Evolutionary conservation across 306 rosid genomes (phyloP).

Genomic region (Morella rubra): DNA sequence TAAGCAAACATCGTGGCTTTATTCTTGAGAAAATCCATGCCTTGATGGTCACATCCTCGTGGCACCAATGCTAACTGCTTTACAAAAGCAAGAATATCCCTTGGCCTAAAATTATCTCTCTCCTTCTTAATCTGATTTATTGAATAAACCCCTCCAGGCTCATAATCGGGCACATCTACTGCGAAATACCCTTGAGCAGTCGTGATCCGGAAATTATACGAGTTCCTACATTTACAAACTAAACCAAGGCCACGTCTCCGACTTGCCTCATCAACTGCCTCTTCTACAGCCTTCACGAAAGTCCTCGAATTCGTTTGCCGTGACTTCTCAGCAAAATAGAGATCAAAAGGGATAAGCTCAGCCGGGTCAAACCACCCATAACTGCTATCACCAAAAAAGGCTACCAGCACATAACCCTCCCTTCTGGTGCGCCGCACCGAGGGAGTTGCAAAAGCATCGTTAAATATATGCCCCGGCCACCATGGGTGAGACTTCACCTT

Average conservation of each 20-base stretch:
- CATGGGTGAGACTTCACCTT: constrained; percentile 98
- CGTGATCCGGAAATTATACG: constrained; percentile 50
- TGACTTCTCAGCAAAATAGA: constrained; percentile 73
- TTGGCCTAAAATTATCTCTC: constrained; percentile 55
- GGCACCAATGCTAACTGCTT: constrained; percentile 75
- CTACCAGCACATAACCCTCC: constrained; percentile 83
- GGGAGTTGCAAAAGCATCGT: constrained; percentile 68
- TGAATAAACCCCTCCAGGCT: constrained; percentile 75
- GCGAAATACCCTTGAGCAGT: constrained; percentile 60
- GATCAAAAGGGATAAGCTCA: constrained; percentile 75
- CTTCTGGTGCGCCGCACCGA: constrained; percentile 70
- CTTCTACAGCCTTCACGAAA: constrained; percentile 82
- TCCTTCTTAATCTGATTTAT: constrained; percentile 57
- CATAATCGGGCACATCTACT: constrained; percentile 82
- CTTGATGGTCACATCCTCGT: constrained; percentile 36
- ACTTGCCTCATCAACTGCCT: constrained; percentile 84
- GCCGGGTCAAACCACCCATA: constrained; percentile 97
- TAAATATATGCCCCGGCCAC: constrained; percentile 97
- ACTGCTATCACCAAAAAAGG: constrained; percentile 94
- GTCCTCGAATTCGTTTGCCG: constrained; percentile 58
- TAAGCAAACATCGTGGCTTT: constrained; percentile 61
- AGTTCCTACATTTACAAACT: constrained; percentile 73
- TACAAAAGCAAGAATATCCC: constrained; percentile 60
- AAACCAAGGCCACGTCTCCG: constrained; percentile 71
- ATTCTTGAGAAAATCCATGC: constrained; percentile 53